A percentile compares a stretch with the other conserved stretches of the same genome.
phyloP scores from a whole-genome alignment of 345 rosid genomes.

The Combretum micranthum region DNA sequence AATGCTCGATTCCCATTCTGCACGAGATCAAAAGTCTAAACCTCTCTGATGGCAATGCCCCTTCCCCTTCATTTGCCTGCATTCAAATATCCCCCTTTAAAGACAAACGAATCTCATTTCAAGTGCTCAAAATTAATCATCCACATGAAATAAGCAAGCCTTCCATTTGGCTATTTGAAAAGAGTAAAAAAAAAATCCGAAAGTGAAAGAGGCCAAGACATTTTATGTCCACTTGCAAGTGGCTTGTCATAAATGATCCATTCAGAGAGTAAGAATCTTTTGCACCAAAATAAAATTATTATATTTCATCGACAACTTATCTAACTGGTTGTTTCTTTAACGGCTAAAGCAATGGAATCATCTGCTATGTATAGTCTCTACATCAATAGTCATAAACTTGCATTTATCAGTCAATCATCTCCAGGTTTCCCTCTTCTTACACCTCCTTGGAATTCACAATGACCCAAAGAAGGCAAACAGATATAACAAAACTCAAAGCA shows the following conservation, averaged over 20 bases:
- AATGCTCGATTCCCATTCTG: conserved; percentile 64
- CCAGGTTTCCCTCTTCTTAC: background rate
- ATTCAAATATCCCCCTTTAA: conserved; percentile 9
- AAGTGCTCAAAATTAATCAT: background rate
- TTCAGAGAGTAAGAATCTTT: no score
- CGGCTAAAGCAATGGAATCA: background rate
- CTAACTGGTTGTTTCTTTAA: background rate
- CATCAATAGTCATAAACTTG: background rate
- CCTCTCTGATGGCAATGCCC: conserved; percentile 52
- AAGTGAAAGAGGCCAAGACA: no score
- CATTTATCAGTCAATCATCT: background rate
- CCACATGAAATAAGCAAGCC: background rate
- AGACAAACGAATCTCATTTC: conserved; percentile 7
- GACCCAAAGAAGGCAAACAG: conserved; percentile 10
- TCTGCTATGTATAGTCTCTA: background rate
- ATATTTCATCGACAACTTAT: no score
- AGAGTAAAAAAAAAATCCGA: no score
- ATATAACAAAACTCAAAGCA: conserved; percentile 4
- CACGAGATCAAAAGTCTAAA: conserved; percentile 50
- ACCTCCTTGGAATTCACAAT: conserved; percentile 23
- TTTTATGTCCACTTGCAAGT: no score
- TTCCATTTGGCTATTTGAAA: background rate
- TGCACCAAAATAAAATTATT: no score
- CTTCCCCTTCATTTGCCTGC: conserved; percentile 68
- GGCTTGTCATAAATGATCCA: no score